Base-by-base conservation (phyloP, 1,284 basidiomycete species). In the Malassezia slooffiae region DNA sequence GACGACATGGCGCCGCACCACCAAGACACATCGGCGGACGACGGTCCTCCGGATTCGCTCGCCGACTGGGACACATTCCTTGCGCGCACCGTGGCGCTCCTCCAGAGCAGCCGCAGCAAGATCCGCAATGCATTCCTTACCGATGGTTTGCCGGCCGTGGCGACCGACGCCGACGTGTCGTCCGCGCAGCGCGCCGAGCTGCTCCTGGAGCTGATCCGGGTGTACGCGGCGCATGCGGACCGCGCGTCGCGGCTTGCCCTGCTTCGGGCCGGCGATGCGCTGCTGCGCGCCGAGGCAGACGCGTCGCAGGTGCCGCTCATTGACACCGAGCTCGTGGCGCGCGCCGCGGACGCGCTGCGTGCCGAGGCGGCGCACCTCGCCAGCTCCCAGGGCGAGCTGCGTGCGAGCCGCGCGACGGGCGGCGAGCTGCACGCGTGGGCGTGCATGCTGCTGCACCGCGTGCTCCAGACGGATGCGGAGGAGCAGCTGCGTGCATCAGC, bases 181-280 rank as follows among this genome's bases (percentile, higher is more conserved):
- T 71, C 81, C 27, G 72, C 76, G 0, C 80, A 85, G 62, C 75
- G 74, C 15, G 64, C 80, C 66, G 83, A 86, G 59, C 67, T 89
- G 22, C 81, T 87, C 68, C 75, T 75, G 50, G 71, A 86, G 1
- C 71, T 88, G 34, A 80, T 80, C 1, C 71, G 79, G 33, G 86
- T 82, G 0, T 82, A 84, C 63, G 76, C 82, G 11, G 79, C 80
- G 55, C 87, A 87, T 72, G 72, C 78, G 34, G 85, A 89, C 64
- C 70, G 76, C 2, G 65, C 74, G 39, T 88, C 85, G 2, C 74
- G 81, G 45, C 75, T 79, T 37, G 80, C 80, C 3, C 80, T 84
- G 0, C 79, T 85, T 52, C 70, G 71, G 1, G 75, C 85, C 26
- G 78, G 77, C 1, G 74, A 77, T 60, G 76, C 77, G 34, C 62